Base-by-base conservation (phyloP, 371 early-diverging fungal species). In the Actinomortierella ambigua region DNA sequence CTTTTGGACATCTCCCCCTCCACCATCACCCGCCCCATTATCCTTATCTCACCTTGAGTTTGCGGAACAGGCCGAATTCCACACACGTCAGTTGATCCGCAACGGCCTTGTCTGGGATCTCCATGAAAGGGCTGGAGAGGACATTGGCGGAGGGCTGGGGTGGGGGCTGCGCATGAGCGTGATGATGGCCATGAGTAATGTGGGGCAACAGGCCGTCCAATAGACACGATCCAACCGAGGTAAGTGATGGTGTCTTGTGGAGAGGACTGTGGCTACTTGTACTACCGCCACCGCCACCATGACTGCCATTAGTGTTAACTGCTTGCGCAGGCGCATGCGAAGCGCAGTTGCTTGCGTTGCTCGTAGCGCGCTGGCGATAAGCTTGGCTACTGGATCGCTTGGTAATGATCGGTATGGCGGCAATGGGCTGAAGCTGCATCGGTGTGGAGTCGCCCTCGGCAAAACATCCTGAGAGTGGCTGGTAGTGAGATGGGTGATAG, bases 51-150 rank as follows among this genome's bases (percentile, higher is more conserved):
- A 81, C 75, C 80, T 82, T 77, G 55, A 87, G 79, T 23, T 70
- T 77, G 13, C 70, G 63, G 66, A 88, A 86, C 24, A 83, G 70
- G 20, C 73, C 70, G n/a, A 78, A 76, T 58, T 88, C 90, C 26
- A 88, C 80, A 76, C 85, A 80, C 1, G 88, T 87, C 55, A 90
- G 64, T 51, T 90, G 90, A 22, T 84, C 81, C 0, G 90, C 89
- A 40, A 90, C 65, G 9, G 71, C 79, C 44, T 59, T 59, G 20
- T 81, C 78, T 13, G 81, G 55, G 14, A 77, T 55, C 1, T 79
- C 79, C 62, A 80, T 77, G 20, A 85, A 80, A 2, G 68, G 57
- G 2, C 54, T 66, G 44, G 58, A 56, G 49, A 58, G 59, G 60
- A 48, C 8, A 22, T 48, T 9, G 48, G 48, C 4, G 9, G 58